A percentile compares a stretch with the other conserved stretches of the same genome.
Evolutionary conservation across 805 yeast species (phyloP).

Genomic region (Teunomyces stri): DNA sequence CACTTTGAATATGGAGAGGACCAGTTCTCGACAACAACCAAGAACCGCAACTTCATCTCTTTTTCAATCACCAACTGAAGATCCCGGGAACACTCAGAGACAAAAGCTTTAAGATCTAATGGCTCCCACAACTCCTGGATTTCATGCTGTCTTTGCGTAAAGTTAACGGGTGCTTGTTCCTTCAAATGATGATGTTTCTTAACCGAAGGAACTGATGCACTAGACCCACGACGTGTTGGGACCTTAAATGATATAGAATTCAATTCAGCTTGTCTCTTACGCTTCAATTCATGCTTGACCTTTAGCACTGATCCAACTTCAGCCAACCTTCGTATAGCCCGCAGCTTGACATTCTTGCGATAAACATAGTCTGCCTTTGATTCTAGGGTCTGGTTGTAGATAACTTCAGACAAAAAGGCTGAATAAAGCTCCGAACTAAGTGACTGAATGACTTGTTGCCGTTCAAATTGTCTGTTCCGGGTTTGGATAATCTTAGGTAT

Average conservation of each 20-base stretch:
- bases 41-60: constrained; percentile 28
- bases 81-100: constrained; percentile 25
- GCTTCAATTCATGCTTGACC: constrained; percentile 23
- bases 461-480: constrained; percentile 20
- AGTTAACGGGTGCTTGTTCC: constrained; percentile 8
- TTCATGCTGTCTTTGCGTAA: constrained; percentile 28
- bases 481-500: constrained; percentile 24
- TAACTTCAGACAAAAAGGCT: constrained; percentile 61
- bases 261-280: constrained; percentile 34
- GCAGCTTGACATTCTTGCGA: constrained; percentile 26
- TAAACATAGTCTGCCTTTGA: constrained; percentile 45
- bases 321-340: constrained; percentile 29
- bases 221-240: constrained; percentile 8
- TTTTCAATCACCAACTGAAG: constrained; percentile 22
- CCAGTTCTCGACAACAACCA: constrained; percentile 52
- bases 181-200: constrained; percentile 11
- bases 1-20: constrained; percentile 44
- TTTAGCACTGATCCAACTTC: constrained; percentile 19
- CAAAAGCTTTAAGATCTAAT: constrained; percentile 35
- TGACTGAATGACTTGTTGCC: constrained; percentile 25
- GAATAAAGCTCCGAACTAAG: constrained; percentile 52
- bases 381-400: constrained; percentile 42
- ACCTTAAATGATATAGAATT: constrained; percentile 21
- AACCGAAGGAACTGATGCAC: constrained; percentile 10
- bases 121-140: constrained; percentile 49